Evolutionary conservation across 2,329 filamentous ascomycete species (phyloP).

Genomic region (Xylariales sp.): DNA sequence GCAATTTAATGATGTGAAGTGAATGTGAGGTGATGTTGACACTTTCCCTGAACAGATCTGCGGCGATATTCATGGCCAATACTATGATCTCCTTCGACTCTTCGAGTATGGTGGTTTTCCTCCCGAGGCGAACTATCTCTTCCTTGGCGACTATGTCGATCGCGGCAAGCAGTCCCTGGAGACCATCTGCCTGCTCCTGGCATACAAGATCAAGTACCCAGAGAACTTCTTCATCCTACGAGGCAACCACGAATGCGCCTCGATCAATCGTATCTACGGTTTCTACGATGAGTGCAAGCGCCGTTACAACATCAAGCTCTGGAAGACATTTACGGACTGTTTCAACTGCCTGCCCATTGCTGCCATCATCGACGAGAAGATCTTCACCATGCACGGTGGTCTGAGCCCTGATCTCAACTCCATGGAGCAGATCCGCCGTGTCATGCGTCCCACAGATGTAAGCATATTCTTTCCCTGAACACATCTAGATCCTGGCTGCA

Average conservation of each 20-base stretch:
- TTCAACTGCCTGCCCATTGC: conserved; percentile 99
- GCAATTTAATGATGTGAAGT: too few relatives aligned
- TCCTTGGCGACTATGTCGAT: conserved; percentile 98
- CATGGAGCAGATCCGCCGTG: conserved; percentile 98
- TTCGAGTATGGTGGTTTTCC: conserved; percentile 99
- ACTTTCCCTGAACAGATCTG: conserved; percentile 82
- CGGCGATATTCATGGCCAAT: conserved; percentile 98
- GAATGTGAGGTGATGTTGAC: too few relatives aligned
- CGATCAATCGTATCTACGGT: conserved; percentile 97
- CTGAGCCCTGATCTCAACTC: conserved; percentile 96
- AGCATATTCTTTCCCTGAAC: too few relatives aligned
- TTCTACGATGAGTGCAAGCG: conserved; percentile 99
- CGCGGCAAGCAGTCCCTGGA: conserved; percentile 98
- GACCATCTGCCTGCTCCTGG: conserved; percentile 92
- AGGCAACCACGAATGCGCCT: conserved; percentile 98
- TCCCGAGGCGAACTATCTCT: conserved; percentile 98
- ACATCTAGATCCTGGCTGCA: too few relatives aligned
- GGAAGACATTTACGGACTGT: conserved; percentile 99
- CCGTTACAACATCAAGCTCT: conserved; percentile 98
- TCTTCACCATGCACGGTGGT: conserved; percentile 99
- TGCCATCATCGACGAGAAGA: conserved; percentile 99
- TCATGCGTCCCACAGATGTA: conserved; percentile 99
- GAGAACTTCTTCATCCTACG: conserved; percentile 99
- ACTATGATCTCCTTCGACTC: conserved; percentile 93
- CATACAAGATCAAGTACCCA: conserved; percentile 99